phyloP scores from a whole-genome alignment of 192 early-diverging fungal genomes.

The Rhizophagus prolifer region DNA sequence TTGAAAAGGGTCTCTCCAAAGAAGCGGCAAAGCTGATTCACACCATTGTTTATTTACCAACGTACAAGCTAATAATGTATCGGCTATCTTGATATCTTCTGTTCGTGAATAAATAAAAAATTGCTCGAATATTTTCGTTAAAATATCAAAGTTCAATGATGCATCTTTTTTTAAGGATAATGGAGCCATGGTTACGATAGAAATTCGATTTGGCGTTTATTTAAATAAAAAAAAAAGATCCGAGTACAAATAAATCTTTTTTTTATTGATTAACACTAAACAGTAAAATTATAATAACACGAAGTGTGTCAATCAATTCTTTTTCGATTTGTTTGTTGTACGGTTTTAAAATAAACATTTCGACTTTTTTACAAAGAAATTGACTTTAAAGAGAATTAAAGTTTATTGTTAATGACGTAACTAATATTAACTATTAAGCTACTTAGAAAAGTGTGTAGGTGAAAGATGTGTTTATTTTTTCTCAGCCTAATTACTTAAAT shows the following conservation, averaged over 20 bases:
- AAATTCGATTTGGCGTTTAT: too few species aligned
- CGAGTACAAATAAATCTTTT: too few species aligned
- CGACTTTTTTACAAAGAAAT: neutral
- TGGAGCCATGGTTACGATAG: neutral
- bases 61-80: neutral
- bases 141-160: neutral
- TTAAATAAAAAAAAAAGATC: neutral
- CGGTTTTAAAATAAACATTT: too few species aligned
- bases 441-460: neutral
- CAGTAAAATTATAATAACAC: too few species aligned
- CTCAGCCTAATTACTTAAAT: neutral
- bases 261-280: too few species aligned
- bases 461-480: neutral
- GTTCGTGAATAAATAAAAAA: neutral
- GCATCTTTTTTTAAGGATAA: neutral
- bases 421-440: neutral
- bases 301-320: too few species aligned
- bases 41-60: conserved; percentile 6
- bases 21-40: neutral
- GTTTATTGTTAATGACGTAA: neutral
- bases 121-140: neutral
- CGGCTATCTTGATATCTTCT: neutral
- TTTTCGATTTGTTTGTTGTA: neutral
- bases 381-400: neutral
- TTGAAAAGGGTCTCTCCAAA: neutral